A percentile compares a stretch with the other conserved stretches of the same genome.
phyloP scores from a whole-genome alignment of 2,329 filamentous ascomycete species.

The Sphaceloma murrayae region DNA sequence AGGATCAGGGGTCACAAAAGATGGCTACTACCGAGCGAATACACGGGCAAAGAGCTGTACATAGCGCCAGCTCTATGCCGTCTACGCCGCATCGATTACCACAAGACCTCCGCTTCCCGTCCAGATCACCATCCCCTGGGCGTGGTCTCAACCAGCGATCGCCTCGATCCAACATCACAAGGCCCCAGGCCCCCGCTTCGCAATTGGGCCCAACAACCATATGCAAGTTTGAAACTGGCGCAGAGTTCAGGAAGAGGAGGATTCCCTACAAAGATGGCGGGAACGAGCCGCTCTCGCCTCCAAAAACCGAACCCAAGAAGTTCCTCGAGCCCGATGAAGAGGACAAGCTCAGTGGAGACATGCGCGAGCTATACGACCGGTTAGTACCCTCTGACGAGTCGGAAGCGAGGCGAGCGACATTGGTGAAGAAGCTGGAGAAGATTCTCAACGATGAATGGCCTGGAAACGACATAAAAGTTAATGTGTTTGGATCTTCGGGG shows the following conservation, averaged over 20 bases:
- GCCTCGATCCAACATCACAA: conserved; percentile 70
- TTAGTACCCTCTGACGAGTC: conserved; percentile 75
- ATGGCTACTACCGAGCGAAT: conserved; percentile 19
- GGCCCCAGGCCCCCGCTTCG: conserved; percentile 63
- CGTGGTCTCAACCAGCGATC: conserved; percentile 65
- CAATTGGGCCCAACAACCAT: conserved; percentile 50
- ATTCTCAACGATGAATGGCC: conserved; percentile 90
- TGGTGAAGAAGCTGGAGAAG: conserved; percentile 79
- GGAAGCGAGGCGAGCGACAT: conserved; percentile 60
- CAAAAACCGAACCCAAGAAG: conserved; percentile 59
- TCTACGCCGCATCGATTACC: conserved; percentile 87
- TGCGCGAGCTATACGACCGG: conserved; percentile 73
- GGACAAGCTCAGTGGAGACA: conserved; percentile 65
- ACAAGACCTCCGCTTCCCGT: conserved; percentile 70
- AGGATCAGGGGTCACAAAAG: conserved; percentile 15
- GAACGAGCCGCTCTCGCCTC: conserved; percentile 63
- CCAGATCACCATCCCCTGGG: conserved; percentile 70
- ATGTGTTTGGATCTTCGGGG: conserved; percentile 95
- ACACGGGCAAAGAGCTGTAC: conserved; percentile 17
- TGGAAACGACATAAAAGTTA: conserved; percentile 76
- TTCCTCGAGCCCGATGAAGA: conserved; percentile 64
- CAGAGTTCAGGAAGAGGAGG: conserved; percentile 69
- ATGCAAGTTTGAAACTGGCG: conserved; percentile 83
- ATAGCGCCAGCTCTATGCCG: conserved; percentile 62
- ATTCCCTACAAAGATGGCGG: conserved; percentile 81